Evolutionary conservation across 345 rosid genomes (phyloP).

Genomic region (Salix brachista): DNA sequence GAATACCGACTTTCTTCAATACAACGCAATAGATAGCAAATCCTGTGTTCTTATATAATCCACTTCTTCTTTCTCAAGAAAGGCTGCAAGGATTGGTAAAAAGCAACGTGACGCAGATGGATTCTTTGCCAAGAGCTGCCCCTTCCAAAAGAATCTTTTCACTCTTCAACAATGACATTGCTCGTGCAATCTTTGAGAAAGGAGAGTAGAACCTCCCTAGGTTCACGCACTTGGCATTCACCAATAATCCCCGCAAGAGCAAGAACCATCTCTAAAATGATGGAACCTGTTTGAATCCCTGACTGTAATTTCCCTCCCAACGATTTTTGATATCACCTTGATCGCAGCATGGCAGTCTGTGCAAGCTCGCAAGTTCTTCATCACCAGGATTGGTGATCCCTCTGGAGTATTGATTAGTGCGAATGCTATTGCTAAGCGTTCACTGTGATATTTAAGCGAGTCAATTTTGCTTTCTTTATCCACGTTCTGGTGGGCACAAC

Average conservation of each 20-base stretch:
- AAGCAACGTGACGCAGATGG: neutral
- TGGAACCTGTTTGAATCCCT: constrained; percentile 91
- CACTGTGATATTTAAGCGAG: constrained; percentile 76
- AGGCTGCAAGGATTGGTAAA: neutral
- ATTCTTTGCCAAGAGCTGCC: neutral
- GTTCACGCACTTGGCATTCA: constrained; percentile 4
- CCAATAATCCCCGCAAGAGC: constrained; percentile 89
- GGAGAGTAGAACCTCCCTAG: neutral
- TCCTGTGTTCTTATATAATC: too few relatives aligned
- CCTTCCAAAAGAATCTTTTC: neutral
- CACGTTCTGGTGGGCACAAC: constrained; percentile 61
- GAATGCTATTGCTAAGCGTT: constrained; percentile 76
- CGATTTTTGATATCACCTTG: constrained; percentile 74
- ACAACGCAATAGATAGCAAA: too few relatives aligned
- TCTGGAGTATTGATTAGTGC: constrained; percentile 74
- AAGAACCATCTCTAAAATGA: constrained; percentile 66
- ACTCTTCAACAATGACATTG: neutral
- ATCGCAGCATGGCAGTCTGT: constrained; percentile 83
- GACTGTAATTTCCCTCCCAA: constrained; percentile 66
- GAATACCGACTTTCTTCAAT: neutral
- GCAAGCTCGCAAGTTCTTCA: constrained; percentile 87
- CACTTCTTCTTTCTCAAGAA: neutral
- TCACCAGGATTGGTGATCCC: constrained; percentile 64
- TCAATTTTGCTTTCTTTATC: constrained; percentile 56
- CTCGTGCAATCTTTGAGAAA: neutral